Conservation (phyloP, 257 asterid species). For the Capsicum baccatum region DNA sequence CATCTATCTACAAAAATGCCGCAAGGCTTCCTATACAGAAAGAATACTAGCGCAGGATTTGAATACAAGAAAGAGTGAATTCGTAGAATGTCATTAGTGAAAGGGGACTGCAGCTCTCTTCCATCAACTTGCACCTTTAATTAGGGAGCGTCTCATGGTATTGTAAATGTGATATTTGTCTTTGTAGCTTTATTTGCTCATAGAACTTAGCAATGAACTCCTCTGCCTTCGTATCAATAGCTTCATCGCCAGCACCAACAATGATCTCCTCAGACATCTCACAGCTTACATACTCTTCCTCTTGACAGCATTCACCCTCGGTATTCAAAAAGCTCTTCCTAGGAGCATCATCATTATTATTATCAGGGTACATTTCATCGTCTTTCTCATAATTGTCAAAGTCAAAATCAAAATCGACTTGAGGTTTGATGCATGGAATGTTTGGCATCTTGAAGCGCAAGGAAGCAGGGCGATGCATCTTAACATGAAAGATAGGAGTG, state of each 20-base stretch:
- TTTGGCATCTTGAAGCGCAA: slow-evolving; percentile 69
- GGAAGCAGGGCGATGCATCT: slow-evolving; percentile 78
- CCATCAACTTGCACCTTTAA: slow-evolving; percentile 34
- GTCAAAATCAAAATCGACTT: slow-evolving; percentile 67
- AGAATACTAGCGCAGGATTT: background rate
- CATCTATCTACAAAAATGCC: slow-evolving; percentile 25
- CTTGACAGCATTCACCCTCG: slow-evolving; percentile 12
- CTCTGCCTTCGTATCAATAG: slow-evolving; percentile 76
- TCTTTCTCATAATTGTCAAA: slow-evolving; percentile 41
- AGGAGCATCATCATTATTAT: background rate
- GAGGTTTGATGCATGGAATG: slow-evolving; percentile 76
- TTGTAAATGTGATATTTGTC: slow-evolving; percentile 45
- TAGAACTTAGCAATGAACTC: slow-evolving; percentile 77
- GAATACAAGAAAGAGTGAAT: background rate
- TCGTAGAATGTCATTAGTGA: background rate
- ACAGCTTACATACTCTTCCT: background rate
- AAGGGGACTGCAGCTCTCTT: background rate
- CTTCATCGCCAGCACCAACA: slow-evolving; percentile 43
- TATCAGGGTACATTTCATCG: background rate
- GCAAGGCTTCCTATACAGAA: slow-evolving; percentile 13
- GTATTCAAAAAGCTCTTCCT: slow-evolving; percentile 32
- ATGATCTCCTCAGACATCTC: slow-evolving; percentile 23
- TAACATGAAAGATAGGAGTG: slow-evolving; percentile 62
- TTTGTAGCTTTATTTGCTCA: slow-evolving; percentile 74
- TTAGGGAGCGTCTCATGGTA: slow-evolving; percentile 36